phyloP scores from a whole-genome alignment of 495 filamentous ascomycete species.

The Bryoglossum gracile region DNA sequence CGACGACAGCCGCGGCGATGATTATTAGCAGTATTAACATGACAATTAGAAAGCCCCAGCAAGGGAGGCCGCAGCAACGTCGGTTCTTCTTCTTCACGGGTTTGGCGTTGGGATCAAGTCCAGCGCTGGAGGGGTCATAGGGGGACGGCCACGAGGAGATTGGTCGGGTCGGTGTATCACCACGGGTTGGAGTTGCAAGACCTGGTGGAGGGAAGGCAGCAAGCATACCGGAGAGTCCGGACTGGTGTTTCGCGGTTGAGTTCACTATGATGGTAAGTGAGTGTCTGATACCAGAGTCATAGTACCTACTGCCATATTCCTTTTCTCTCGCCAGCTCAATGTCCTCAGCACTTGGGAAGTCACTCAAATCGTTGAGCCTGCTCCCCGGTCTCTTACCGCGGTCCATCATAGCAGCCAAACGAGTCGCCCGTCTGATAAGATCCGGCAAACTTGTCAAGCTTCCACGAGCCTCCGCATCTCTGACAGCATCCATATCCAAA shows the following conservation, averaged over 20 bases:
- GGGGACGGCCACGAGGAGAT: conserved; percentile 18
- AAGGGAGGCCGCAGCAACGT: conserved; percentile 68
- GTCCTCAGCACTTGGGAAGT: conserved; percentile 31
- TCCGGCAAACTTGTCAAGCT: conserved; percentile 89
- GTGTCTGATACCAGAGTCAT: not conserved
- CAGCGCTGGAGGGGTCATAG: not conserved
- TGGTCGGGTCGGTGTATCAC: conserved; percentile 14
- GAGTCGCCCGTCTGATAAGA: conserved; percentile 81
- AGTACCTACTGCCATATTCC: conserved; percentile 32
- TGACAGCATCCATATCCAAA: conserved; percentile 71
- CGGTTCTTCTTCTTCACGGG: conserved; percentile 20
- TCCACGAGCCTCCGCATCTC: conserved; percentile 70
- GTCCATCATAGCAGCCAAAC: conserved; percentile 81
- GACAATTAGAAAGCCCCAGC: conserved; percentile 70
- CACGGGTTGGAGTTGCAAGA: conserved; percentile 17
- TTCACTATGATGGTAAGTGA: conserved; percentile 32
- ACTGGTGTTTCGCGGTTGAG: conserved; percentile 45
- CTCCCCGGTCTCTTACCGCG: conserved; percentile 73
- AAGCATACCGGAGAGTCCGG: conserved; percentile 73
- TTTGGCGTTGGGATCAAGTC: not conserved
- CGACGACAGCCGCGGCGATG: conserved; percentile 79
- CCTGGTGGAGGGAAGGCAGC: conserved; percentile 85
- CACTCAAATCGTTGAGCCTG: conserved; percentile 42
- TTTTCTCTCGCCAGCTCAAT: conserved; percentile 28
- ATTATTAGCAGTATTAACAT: conserved; percentile 62